Evolutionary conservation across 345 rosid genomes (phyloP).

Genomic region (Adansonia digitata): DNA sequence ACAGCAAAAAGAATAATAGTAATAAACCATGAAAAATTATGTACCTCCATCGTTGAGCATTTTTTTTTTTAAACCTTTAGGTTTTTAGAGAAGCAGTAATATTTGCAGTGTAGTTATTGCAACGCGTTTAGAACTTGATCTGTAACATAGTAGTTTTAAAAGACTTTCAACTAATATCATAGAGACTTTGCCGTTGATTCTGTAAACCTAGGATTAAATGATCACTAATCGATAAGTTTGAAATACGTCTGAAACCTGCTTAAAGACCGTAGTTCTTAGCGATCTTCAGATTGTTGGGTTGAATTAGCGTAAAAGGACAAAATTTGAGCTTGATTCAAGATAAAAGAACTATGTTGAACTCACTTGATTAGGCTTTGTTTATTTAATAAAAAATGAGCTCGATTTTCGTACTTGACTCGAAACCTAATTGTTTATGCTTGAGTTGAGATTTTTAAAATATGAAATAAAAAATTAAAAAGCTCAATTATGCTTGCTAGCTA

Average conservation of each 20-base stretch:
- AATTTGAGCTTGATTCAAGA: too few relatives aligned
- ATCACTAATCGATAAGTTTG: neutral
- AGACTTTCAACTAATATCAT: constrained; percentile 1
- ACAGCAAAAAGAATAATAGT: neutral
- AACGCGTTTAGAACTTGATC: neutral
- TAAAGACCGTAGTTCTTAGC: neutral
- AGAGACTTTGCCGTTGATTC: neutral
- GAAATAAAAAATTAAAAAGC: too few relatives aligned
- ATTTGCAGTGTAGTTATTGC: neutral
- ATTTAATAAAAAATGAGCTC: too few relatives aligned
- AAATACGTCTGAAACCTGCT: neutral
- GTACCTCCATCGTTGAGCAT: neutral
- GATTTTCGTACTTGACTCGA: too few relatives aligned
- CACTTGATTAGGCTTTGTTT: too few relatives aligned
- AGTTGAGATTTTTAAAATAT: too few relatives aligned
- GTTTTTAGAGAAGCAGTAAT: constrained; percentile 9
- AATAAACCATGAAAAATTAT: neutral
- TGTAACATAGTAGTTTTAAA: neutral
- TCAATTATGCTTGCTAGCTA: too few relatives aligned
- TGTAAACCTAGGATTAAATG: neutral
- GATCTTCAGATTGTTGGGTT: neutral
- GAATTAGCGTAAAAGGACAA: too few relatives aligned
- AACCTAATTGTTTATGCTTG: too few relatives aligned
- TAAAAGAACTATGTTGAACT: too few relatives aligned
- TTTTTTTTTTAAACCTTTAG: constrained; percentile 1